phyloP scores from a whole-genome alignment of 2,329 filamentous ascomycete species.

The Rhynchosporium graminicola region DNA sequence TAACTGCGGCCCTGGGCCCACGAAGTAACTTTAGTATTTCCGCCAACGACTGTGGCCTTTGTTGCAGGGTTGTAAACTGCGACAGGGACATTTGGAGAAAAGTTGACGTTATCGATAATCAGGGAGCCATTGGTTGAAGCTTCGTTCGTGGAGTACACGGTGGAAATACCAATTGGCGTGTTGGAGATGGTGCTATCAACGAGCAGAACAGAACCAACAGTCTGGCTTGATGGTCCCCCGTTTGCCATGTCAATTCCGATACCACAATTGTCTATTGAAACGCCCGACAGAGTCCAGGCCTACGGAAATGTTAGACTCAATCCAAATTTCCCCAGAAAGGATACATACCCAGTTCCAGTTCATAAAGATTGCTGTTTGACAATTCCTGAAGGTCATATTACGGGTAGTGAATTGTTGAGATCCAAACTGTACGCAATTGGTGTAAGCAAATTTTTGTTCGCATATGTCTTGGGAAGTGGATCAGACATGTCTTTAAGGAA shows the following conservation, averaged over 20 bases:
- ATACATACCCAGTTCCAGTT: conserved; percentile 77
- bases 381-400: conserved; percentile 79
- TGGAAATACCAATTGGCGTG: conserved; percentile 75
- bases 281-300: conserved; percentile 74
- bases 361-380: conserved; percentile 81
- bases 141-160: conserved; percentile 65
- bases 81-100: conserved; percentile 62
- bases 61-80: conserved; percentile 65
- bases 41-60: conserved; percentile 62
- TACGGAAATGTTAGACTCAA: background rate
- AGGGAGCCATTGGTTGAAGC: conserved; percentile 76
- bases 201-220: conserved; percentile 82
- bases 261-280: conserved; percentile 73
- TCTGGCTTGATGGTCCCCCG: conserved; percentile 61
- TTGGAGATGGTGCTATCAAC: conserved; percentile 78
- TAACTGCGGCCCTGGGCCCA: conserved; percentile 84
- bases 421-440: conserved; percentile 50
- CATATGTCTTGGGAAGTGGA: too few species aligned
- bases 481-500: too few species aligned
- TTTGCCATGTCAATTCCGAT: conserved; percentile 79
- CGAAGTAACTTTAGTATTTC: conserved; percentile 66
- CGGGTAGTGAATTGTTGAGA: conserved; percentile 87
- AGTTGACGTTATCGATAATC: conserved; percentile 87
- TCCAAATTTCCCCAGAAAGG: background rate
- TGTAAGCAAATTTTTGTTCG: too few species aligned